Evolutionary conservation across 805 yeast species (phyloP), one percentile per base, ranked within the genome.

Genomic region (Saturnispora quitensis): DNA sequence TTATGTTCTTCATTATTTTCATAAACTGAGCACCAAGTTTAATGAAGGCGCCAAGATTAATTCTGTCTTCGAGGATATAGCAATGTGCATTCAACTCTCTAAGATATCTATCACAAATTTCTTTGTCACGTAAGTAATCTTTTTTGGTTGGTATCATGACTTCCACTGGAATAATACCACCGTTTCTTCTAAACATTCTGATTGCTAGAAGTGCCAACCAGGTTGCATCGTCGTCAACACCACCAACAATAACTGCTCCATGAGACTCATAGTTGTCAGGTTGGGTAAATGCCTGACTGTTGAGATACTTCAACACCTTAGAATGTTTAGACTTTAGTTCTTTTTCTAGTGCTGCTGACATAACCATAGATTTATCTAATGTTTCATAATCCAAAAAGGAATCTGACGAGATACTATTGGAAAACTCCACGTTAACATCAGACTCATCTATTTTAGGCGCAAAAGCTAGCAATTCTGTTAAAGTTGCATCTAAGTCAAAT

Each of bases 171-270:
- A 75, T 55, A 42, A 65, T 58, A 1, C 78, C 76, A 3, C 77
- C 79, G 52, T 73, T 64, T 52, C 70, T 74, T 53, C 80, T 67
- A 25, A 75, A 65, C 58, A 72, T 68, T 60, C 76, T 72, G 33
- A 84, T 71, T 8, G 84, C 75, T 5, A 81, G 60, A 18, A 81
- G 66, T 2, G 86, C 74, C 44, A 82, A 66, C 77, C 86, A 76
- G 50, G 85, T 81, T 45, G 71, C 70, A 24, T 71, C 64, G 12
- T 88, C 85, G 2, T 48, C 15, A 4, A 28, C 25, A 8, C 89
- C 88, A 45, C 88, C 90, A 20, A 82, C 79, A 50, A 79, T 80
- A 1, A 84, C 82, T 25, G 83, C 81, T 20, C 89, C 90, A 55
- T 74, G 69, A 2, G 46, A 20, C 15, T 43, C 38, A 20, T 43